phyloP scores from a whole-genome alignment of 495 filamentous ascomycete species.

The Penicillium pancosmium region DNA sequence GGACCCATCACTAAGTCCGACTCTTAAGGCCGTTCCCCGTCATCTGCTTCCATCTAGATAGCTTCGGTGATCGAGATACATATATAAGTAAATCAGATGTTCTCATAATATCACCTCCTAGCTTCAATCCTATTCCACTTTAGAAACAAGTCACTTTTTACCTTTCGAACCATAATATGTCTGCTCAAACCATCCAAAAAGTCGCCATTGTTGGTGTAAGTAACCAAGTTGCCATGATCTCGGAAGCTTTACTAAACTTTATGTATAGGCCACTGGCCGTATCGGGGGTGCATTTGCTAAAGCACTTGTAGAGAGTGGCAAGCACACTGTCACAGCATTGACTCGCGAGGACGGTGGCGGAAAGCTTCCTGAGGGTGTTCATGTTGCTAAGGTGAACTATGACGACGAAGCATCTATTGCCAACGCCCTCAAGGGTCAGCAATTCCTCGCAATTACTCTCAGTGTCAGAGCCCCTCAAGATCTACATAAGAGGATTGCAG shows the following conservation, averaged over 20 bases:
- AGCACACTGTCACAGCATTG: slow-evolving; percentile 56
- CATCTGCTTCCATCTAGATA: neutral
- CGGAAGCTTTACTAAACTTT: slow-evolving; percentile 5
- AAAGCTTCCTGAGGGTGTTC: slow-evolving; percentile 46
- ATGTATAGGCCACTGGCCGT: slow-evolving; percentile 56
- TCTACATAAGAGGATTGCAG: slow-evolving; percentile 51
- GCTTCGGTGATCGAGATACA: neutral
- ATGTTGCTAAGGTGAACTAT: slow-evolving; percentile 50
- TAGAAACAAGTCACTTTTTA: neutral
- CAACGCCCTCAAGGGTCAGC: slow-evolving; percentile 50
- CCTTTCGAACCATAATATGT: slow-evolving; percentile 3
- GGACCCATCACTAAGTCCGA: neutral
- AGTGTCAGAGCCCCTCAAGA: slow-evolving; percentile 39
- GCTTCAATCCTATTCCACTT: neutral
- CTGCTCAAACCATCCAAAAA: slow-evolving; percentile 10
- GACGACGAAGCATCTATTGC: slow-evolving; percentile 46
- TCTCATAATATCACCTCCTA: neutral
- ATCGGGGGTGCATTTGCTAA: slow-evolving; percentile 58
- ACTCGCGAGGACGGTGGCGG: slow-evolving; percentile 48
- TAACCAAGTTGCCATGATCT: neutral
- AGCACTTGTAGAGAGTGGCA: slow-evolving; percentile 49
- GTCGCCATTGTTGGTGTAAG: slow-evolving; percentile 26
- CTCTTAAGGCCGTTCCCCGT: neutral
- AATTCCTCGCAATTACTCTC: slow-evolving; percentile 64
- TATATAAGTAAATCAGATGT: neutral